A percentile compares a stretch with the other conserved stretches of the same genome.
phyloP scores from a whole-genome alignment of 2,329 filamentous ascomycete genomes.

The Hymenoscyphus albidus region DNA sequence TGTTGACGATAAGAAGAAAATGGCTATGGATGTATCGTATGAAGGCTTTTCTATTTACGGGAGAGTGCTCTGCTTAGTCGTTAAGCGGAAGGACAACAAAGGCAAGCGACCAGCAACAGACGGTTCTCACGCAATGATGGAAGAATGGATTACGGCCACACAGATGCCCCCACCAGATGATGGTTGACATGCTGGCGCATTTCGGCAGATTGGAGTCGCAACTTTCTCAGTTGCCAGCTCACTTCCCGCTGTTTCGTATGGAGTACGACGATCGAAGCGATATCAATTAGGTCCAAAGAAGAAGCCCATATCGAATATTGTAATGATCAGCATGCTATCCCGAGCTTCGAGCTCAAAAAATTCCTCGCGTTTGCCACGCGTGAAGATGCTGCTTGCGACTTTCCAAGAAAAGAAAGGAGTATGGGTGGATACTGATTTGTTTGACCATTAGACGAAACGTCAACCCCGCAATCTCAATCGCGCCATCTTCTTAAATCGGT shows the following conservation, averaged over 20 bases:
- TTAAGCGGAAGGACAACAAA: conserved; percentile 66
- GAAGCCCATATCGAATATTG: not conserved
- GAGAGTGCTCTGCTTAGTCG: conserved; percentile 83
- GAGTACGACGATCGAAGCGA: not conserved
- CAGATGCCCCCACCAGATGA: conserved; percentile 48
- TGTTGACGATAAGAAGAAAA: conserved; percentile 81
- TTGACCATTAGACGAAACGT: conserved; percentile 12
- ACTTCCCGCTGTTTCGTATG: not conserved
- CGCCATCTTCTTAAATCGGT: conserved; percentile 1
- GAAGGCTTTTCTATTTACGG: conserved; percentile 97
- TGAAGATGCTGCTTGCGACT: not conserved
- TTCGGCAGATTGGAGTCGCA: not conserved
- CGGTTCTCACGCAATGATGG: conserved; percentile 70
- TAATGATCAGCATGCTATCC: not conserved
- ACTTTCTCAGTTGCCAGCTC: not conserved
- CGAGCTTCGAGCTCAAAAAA: conserved; percentile 5
- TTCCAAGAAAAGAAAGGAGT: conserved; percentile 3
- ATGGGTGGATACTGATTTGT: conserved; percentile 7
- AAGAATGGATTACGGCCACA: conserved; percentile 81
- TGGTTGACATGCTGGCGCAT: not conserved
- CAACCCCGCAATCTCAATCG: conserved; percentile 3
- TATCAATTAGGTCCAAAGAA: not conserved
- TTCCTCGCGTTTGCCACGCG: conserved; percentile 1
- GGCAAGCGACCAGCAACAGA: conserved; percentile 34
- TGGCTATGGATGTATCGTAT: conserved; percentile 80